phyloP scores from a whole-genome alignment of 1,284 basidiomycete genomes.

The Xanthoconium separans region DNA sequence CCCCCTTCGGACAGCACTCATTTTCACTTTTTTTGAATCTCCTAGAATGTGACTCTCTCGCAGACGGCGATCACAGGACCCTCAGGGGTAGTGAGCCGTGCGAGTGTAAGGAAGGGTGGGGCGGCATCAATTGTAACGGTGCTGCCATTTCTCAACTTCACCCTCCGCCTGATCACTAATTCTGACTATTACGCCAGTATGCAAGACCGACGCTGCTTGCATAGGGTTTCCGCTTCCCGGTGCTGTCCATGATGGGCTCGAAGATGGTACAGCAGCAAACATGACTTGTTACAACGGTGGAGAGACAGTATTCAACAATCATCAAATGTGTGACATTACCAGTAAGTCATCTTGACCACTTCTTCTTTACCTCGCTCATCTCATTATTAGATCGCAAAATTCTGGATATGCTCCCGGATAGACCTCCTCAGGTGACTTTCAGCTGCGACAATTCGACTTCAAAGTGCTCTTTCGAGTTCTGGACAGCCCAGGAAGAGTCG shows the following conservation, averaged over 20 bases:
- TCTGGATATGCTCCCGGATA: constrained; percentile 82
- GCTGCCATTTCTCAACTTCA: constrained; percentile 21
- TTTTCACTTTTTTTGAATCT: neutral
- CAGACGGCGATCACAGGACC: constrained; percentile 83
- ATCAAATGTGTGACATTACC: constrained; percentile 98
- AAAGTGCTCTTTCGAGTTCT: constrained; percentile 95
- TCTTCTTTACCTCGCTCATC: neutral
- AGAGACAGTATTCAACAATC: constrained; percentile 87
- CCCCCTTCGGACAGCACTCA: neutral
- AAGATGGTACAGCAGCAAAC: constrained; percentile 52
- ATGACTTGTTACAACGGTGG: constrained; percentile 96
- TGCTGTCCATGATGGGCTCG: constrained; percentile 40
- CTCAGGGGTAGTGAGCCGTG: constrained; percentile 80
- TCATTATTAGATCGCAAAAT: constrained; percentile 77
- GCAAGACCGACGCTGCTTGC: constrained; percentile 80
- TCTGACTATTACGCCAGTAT: constrained; percentile 55
- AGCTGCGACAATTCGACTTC: constrained; percentile 64
- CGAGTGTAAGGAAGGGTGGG: constrained; percentile 92
- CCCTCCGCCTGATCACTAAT: neutral
- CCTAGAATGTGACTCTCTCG: constrained; percentile 85
- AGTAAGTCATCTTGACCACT: constrained; percentile 52
- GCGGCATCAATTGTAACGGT: constrained; percentile 97
- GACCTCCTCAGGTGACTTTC: constrained; percentile 94
- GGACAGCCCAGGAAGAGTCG: constrained; percentile 91
- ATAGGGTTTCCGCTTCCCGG: constrained; percentile 68